Percentiles rank a stretch among this genome's conserved stretches.
phyloP scores from a whole-genome alignment of 768 basidiomycete species.

The Leccinum disarticulatum region DNA sequence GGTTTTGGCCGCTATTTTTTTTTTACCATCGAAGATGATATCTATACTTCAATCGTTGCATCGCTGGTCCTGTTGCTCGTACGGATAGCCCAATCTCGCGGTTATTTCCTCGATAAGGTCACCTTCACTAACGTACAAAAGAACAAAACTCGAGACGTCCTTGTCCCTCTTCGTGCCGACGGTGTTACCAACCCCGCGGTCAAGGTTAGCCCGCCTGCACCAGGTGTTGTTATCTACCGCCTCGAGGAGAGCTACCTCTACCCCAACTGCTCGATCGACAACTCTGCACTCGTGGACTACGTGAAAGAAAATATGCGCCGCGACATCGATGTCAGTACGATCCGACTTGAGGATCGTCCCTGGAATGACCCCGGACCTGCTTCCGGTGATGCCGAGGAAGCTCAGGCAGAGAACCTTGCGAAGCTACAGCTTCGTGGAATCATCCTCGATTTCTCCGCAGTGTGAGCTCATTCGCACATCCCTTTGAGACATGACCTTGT shows the following conservation, averaged over 20 bases:
- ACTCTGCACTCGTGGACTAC: slow-evolving; percentile 74
- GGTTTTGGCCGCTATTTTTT: slow-evolving; percentile 84
- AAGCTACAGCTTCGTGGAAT: slow-evolving; percentile 79
- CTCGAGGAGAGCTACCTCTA: slow-evolving; percentile 89
- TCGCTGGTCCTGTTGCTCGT: slow-evolving; percentile 80
- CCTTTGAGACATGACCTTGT: not conserved
- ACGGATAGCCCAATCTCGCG: slow-evolving; percentile 85
- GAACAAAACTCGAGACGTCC: slow-evolving; percentile 66
- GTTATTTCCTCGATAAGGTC: slow-evolving; percentile 88
- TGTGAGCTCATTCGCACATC: slow-evolving; percentile 42
- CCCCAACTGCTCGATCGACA: slow-evolving; percentile 71
- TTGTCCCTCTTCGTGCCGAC: slow-evolving; percentile 67
- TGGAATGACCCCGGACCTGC: slow-evolving; percentile 93
- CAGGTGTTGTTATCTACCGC: slow-evolving; percentile 89
- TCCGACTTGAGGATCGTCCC: slow-evolving; percentile 70
- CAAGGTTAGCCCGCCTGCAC: slow-evolving; percentile 72
- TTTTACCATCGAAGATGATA: slow-evolving; percentile 88
- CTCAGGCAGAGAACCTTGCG: slow-evolving; percentile 48
- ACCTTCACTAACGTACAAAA: slow-evolving; percentile 46
- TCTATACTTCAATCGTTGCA: slow-evolving; percentile 81
- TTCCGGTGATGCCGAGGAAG: slow-evolving; percentile 44
- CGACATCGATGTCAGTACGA: slow-evolving; percentile 67
- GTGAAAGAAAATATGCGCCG: slow-evolving; percentile 77
- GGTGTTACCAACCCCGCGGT: slow-evolving; percentile 67
- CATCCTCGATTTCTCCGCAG: slow-evolving; percentile 86